A percentile compares a stretch with the other conserved stretches of the same genome.
Evolutionary conservation across 2,329 filamentous ascomycete genomes (phyloP).

Genomic region (Colletotrichum plurivorum): DNA sequence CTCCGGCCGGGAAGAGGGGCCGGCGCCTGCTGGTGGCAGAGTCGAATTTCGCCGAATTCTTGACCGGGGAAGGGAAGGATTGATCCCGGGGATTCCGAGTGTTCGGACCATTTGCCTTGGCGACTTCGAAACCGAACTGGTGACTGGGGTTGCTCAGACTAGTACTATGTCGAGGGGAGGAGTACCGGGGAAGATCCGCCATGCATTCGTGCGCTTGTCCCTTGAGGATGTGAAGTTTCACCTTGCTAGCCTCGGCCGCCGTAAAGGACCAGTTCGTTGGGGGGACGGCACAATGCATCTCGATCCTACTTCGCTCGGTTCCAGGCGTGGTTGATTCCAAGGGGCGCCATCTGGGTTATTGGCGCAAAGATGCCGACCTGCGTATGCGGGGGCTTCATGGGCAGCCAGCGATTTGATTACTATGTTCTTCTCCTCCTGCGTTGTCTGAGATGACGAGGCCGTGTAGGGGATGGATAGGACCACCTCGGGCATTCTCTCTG

Average conservation of each 20-base stretch:
- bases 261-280: neutral
- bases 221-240: slow-evolving; percentile 22
- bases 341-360: too few relatives aligned
- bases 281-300: too few relatives aligned
- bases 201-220: slow-evolving; percentile 15
- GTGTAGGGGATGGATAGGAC: neutral
- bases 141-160: slow-evolving; percentile 33
- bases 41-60: slow-evolving; percentile 33
- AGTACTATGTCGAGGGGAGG: neutral
- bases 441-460: neutral
- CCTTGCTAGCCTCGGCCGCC: neutral
- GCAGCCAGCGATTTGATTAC: too few relatives aligned
- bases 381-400: too few relatives aligned
- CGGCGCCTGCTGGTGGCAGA: slow-evolving; percentile 14
- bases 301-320: too few relatives aligned
- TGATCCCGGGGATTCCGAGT: slow-evolving; percentile 34
- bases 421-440: neutral
- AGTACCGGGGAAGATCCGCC: slow-evolving; percentile 32
- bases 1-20: slow-evolving; percentile 31
- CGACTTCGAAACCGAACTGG: slow-evolving; percentile 25
- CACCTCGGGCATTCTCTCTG: neutral
- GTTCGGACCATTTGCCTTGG: slow-evolving; percentile 37
- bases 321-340: too few relatives aligned
- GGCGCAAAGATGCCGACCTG: too few relatives aligned
- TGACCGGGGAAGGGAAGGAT: slow-evolving; percentile 30